These are phyloP conservation scores for Withania somnifera DNA, from an alignment of 305 asterid species.

Conservation along the genomic window DNA sequence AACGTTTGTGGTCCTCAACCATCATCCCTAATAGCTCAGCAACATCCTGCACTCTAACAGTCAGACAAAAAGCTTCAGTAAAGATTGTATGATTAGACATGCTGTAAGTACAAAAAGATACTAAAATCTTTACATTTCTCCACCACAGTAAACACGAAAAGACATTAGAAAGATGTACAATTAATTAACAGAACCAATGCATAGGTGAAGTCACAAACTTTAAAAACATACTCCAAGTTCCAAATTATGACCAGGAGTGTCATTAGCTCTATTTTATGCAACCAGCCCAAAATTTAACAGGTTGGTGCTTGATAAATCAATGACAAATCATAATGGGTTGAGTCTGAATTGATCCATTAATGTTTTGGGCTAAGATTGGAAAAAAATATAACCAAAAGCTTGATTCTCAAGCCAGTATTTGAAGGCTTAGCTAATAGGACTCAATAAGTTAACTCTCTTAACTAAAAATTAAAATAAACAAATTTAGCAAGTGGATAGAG, in stretches of 20 bases:
- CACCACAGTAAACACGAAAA: background rate
- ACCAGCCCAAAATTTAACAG: background rate
- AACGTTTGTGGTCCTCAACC: constrained; percentile 88
- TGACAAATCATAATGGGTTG: background rate
- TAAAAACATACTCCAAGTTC: background rate
- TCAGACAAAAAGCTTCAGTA: constrained; percentile 12
- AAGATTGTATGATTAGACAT: constrained; percentile 11
- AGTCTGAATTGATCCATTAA: background rate
- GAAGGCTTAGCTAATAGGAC: background rate
- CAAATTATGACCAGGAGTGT: background rate
- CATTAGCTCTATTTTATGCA: background rate
- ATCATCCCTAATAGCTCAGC: constrained; percentile 98
- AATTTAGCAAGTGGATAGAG: background rate
- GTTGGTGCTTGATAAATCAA: background rate
- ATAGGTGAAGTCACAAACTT: background rate
- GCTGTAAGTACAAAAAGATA: constrained; percentile 7
- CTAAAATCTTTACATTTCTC: background rate
- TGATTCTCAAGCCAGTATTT: background rate
- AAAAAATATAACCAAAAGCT: background rate
- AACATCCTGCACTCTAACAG: constrained; percentile 90
- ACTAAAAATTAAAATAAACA: background rate
- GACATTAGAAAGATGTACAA: background rate
- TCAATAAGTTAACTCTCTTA: background rate
- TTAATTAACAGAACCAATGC: background rate
- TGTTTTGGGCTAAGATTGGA: background rate